Percentiles rank a stretch among this genome's conserved stretches.
These are phyloP conservation scores for Citrus glauca DNA, from an alignment of 345 rosid species.

Conservation along the genomic window DNA sequence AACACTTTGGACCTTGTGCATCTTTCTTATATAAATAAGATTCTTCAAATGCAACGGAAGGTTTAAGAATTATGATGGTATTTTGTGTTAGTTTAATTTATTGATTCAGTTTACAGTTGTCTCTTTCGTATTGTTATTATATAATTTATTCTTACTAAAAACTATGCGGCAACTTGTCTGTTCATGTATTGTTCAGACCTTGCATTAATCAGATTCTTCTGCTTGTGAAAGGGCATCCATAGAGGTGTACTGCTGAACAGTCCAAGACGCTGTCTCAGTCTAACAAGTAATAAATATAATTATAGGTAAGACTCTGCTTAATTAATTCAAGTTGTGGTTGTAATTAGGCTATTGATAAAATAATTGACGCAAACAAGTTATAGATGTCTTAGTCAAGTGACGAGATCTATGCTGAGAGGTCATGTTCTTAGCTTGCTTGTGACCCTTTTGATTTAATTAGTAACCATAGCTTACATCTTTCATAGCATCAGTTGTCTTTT, in stretches of 20 bases:
- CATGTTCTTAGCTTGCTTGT: constrained; percentile 11
- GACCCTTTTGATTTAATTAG: constrained; percentile 15
- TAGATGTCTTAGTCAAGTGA: constrained; percentile 1
- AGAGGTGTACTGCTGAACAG: not conserved
- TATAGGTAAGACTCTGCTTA: constrained; percentile 16
- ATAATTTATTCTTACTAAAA: not conserved
- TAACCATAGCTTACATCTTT: constrained; percentile 9
- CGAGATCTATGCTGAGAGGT: constrained; percentile 19
- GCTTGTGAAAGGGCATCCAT: constrained; percentile 11
- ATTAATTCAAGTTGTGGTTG: constrained; percentile 2
- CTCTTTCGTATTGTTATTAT: not conserved
- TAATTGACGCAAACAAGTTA: not conserved
- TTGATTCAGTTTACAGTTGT: not conserved
- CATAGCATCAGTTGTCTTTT: not conserved
- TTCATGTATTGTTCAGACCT: not conserved
- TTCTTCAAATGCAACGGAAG: constrained; percentile 5
- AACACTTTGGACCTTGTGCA: not conserved
- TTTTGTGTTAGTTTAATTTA: too few species aligned
- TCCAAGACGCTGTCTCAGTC: constrained; percentile 21
- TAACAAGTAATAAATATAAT: not conserved
- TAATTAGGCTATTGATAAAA: not conserved
- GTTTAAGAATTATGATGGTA: not conserved
- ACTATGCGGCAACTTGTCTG: constrained; percentile 1
- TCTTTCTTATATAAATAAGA: constrained; percentile 1
- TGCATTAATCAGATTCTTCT: constrained; percentile 11